Evolutionary conservation across 768 basidiomycete species (phyloP).

Genomic region (Daedaleopsis sinensis): DNA sequence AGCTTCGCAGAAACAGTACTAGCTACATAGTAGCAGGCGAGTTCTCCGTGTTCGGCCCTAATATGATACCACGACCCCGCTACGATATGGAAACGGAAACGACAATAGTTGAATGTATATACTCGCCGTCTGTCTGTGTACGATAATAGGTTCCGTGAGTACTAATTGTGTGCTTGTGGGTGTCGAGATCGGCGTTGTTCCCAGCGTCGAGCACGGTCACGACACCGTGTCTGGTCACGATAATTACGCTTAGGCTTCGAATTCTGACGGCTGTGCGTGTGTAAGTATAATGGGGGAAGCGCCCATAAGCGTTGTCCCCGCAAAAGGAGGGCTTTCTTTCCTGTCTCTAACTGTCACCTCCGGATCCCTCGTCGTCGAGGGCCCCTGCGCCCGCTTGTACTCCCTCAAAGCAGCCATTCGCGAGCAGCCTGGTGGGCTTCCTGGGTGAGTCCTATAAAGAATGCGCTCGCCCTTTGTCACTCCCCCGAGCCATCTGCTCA

Average conservation of each 20-base stretch:
- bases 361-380: neutral
- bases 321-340: conserved; percentile 8
- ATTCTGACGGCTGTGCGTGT: neutral
- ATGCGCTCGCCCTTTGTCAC: conserved; percentile 1
- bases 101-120: neutral
- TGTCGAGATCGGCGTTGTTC: neutral
- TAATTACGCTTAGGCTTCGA: neutral
- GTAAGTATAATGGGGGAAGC: neutral
- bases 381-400: neutral
- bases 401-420: neutral
- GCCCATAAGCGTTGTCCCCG: conserved; percentile 7
- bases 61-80: neutral
- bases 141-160: neutral
- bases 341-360: neutral
- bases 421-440: neutral
- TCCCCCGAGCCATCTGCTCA: conserved; percentile 16
- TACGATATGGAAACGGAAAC: neutral
- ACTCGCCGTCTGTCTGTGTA: neutral
- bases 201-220: conserved; percentile 2
- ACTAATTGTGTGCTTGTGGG: neutral
- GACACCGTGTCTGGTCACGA: conserved; percentile 9
- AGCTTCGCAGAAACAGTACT: conserved; percentile 30
- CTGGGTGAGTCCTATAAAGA: conserved; percentile 19
- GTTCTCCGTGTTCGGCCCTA: neutral
- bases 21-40: neutral